Evolutionary conservation across 2,329 filamentous ascomycete species (phyloP), one percentile per base, ranked within the genome.

Genomic region (Pseudocercospora crystallina): DNA sequence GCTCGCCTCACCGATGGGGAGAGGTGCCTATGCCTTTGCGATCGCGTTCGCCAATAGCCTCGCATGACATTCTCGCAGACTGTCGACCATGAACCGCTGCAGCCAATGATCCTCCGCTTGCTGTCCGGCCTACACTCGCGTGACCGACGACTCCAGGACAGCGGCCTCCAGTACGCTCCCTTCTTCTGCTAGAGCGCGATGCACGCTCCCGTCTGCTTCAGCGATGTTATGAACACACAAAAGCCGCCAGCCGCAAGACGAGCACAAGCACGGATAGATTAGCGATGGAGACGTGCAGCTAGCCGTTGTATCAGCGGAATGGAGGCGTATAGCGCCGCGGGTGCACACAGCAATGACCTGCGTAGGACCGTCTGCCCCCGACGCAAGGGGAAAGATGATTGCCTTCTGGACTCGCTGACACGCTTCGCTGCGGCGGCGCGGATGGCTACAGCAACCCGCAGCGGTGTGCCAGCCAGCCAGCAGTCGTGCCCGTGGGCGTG

Each of bases 1-100:
- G 51, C 52, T 52, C 38, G 52, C 53, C 49, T 69, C 63, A 68
- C 62, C 58, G 60, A 49, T 55, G 49, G 42, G 60, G 62, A 56
- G 56, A 58, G 47, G 63, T 67, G 56, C 64, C 68, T 58, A 69
- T 67, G 56, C 67, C 66, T 63, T 62, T 67, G 58, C 63, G 65
- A 64, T 62, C 58, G 53, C 57, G 59, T 46, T 65, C 60, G 54
- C 57, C 56, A 51, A 59, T 54, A 34, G 55, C 54, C 56, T 54
- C 62, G 60, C 61, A 61, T 62, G 61, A 65, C 65, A 67, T 67
- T 40, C 42, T 55, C 53, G 20, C 51, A 54, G 45, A 43, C 35
- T 51, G 30, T 51, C 37, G 47, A 54, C 41, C 50, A 54, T 54
- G 50, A 46, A 49, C 37, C 40, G 41, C 42, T 44, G 49, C 57